Conservation (phyloP, 2,329 filamentous ascomycete genomes). For the Clarireedia hainanense region DNA sequence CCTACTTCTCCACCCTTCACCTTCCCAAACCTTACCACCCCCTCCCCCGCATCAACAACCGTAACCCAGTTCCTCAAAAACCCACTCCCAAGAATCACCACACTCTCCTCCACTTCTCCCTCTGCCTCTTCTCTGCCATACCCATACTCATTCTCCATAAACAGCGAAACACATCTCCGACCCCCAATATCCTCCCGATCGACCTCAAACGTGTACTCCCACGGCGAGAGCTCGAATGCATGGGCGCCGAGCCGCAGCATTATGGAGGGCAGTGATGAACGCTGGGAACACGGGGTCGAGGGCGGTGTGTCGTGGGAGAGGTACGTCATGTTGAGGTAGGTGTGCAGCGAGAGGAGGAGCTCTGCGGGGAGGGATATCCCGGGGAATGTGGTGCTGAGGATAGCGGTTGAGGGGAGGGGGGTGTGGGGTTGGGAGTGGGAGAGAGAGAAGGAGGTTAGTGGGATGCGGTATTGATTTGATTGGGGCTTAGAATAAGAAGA, state of each 20-base stretch:
- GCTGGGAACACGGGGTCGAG: not conserved
- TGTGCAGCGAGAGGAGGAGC: not conserved
- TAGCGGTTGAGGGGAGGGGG: not conserved
- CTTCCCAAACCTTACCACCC: slow-evolving; percentile 9
- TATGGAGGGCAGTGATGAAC: not conserved
- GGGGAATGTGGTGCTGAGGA: not conserved
- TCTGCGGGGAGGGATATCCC: not conserved
- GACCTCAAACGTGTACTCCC: slow-evolving; percentile 11
- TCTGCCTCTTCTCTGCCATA: not conserved
- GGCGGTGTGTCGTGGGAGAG: not conserved
- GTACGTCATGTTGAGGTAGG: not conserved
- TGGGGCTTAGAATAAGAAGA: not conserved
- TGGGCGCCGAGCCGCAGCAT: not conserved
- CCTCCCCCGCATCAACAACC: slow-evolving; percentile 11
- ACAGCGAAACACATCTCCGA: slow-evolving; percentile 9
- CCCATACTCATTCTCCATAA: slow-evolving; percentile 3
- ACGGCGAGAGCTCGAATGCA: not conserved
- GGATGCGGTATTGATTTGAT: slow-evolving; percentile 1
- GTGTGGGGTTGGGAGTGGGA: not conserved
- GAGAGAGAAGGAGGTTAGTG: not conserved
- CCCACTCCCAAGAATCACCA: slow-evolving; percentile 10
- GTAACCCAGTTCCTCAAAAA: slow-evolving; percentile 11
- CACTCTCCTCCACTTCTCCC: not conserved
- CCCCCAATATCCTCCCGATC: slow-evolving; percentile 6
- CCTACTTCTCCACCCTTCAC: not conserved